These are phyloP conservation scores for Nothophaeocryptopus gaeumannii DNA, from an alignment of 2,329 filamentous ascomycete species.

Conservation along the genomic window DNA sequence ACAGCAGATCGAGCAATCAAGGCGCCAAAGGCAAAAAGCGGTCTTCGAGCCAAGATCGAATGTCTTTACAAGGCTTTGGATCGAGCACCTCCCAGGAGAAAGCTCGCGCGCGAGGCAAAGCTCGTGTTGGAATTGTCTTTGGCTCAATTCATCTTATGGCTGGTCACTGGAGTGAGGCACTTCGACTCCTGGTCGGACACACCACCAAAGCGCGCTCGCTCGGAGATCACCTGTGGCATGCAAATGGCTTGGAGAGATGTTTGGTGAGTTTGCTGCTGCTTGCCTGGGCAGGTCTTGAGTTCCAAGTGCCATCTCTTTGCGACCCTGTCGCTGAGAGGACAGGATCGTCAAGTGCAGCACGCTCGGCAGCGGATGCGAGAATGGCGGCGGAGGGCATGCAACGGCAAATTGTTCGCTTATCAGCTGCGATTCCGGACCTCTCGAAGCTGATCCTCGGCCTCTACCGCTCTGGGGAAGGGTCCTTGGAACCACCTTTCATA, in stretches of 20 bases:
- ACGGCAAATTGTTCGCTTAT: constrained; percentile 47
- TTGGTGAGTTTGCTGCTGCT: constrained; percentile 78
- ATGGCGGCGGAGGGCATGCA: constrained; percentile 25
- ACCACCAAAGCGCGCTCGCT: constrained; percentile 72
- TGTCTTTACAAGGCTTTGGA: constrained; percentile 64
- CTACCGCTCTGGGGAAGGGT: constrained; percentile 62
- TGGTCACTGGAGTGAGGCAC: constrained; percentile 83
- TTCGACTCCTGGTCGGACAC: constrained; percentile 78
- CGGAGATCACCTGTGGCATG: constrained; percentile 96
- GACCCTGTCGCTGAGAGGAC: constrained; percentile 30
- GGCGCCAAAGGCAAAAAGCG: constrained; percentile 22
- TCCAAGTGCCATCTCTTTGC: constrained; percentile 57
- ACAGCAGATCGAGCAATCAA: constrained; percentile 30
- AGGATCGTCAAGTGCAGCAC: constrained; percentile 22
- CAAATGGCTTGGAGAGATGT: constrained; percentile 87
- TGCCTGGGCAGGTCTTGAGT: constrained; percentile 79
- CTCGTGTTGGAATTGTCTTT: constrained; percentile 73
- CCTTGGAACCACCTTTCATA: constrained; percentile 66
- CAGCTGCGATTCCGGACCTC: constrained; percentile 66
- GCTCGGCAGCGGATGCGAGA: constrained; percentile 25
- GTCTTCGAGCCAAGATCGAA: constrained; percentile 52
- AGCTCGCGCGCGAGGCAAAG: constrained; percentile 76
- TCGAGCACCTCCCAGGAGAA: constrained; percentile 52
- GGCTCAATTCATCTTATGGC: constrained; percentile 85
- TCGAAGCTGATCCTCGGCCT: constrained; percentile 71